Evolutionary conservation across 139 green algal genomes (phyloP).

Genomic region (Chlamydomonas sp.): DNA sequence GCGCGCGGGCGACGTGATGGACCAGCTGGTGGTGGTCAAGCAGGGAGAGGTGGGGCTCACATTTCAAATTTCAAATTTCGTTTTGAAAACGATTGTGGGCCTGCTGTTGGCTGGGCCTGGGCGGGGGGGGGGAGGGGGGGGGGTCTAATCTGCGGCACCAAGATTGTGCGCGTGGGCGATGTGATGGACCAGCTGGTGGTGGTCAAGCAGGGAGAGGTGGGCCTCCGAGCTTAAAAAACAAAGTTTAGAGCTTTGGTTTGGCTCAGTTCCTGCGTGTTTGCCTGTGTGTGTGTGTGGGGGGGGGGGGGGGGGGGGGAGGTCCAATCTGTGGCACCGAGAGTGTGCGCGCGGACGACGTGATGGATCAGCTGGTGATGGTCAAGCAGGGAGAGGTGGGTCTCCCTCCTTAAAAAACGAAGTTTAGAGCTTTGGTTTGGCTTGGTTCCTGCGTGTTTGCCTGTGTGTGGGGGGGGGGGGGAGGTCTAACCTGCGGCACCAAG

Average conservation of each 20-base stretch:
- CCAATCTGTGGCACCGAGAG: conserved; percentile 25
- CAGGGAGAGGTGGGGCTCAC: conserved; percentile 49
- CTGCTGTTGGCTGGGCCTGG: too few species aligned
- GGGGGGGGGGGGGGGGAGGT: conserved; percentile 50
- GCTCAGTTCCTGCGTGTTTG: not conserved
- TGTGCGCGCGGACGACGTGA: not conserved
- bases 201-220: conserved; percentile 56
- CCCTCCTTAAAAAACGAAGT: too few species aligned
- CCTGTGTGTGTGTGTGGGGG: too few species aligned
- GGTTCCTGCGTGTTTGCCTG: not conserved
- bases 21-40: conserved; percentile 58
- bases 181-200: conserved; percentile 54
- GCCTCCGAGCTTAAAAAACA: too few species aligned
- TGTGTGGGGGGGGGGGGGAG: too few species aligned
- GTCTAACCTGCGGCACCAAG: conserved; percentile 34
- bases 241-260: too few species aligned
- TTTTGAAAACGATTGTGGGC: too few species aligned
- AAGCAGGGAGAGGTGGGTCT: conserved; percentile 56
- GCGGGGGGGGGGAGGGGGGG: too few species aligned
- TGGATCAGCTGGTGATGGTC: conserved; percentile 56
- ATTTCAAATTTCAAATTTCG: too few species aligned
- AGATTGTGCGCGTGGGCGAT: conserved; percentile 45
- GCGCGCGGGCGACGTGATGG: conserved; percentile 44
- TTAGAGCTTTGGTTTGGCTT: too few species aligned
- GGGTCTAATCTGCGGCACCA: conserved; percentile 38